Evolutionary conservation across 768 basidiomycete species (phyloP).

Genomic region (Pluteus cervinus): DNA sequence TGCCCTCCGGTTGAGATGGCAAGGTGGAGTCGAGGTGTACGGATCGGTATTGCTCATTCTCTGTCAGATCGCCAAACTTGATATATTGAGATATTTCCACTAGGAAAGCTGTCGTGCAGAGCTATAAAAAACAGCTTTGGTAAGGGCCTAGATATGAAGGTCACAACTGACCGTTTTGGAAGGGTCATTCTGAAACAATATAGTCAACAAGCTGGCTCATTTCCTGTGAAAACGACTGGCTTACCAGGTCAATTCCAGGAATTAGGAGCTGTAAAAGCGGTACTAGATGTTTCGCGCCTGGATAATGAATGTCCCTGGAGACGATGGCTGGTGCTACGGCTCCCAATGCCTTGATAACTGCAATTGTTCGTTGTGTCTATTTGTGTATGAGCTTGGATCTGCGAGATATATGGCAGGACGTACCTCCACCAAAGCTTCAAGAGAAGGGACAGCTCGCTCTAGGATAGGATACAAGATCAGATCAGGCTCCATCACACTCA

Average conservation of each 20-base stretch:
- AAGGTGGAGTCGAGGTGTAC: too few relatives aligned
- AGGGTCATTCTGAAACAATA: constrained; percentile 57
- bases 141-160: constrained; percentile 7
- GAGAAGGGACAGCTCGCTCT: constrained; percentile 77
- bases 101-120: constrained; percentile 72
- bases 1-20: too few relatives aligned
- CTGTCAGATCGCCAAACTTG: constrained; percentile 61
- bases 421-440: constrained; percentile 87
- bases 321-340: constrained; percentile 77
- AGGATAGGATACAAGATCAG: constrained; percentile 76
- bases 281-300: constrained; percentile 76
- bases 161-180: constrained; percentile 55
- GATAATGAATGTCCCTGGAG: constrained; percentile 73
- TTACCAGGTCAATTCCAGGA: constrained; percentile 81
- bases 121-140: constrained; percentile 33
- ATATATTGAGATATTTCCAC: constrained; percentile 71
- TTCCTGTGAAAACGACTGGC: constrained; percentile 11
- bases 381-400: constrained; percentile 6
- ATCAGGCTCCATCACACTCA: constrained; percentile 82
- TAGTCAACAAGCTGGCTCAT: neutral
- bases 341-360: constrained; percentile 80
- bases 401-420: constrained; percentile 11
- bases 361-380: constrained; percentile 78
- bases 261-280: constrained; percentile 76
- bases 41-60: too few relatives aligned